A percentile compares a stretch with the other conserved stretches of the same genome.
Conservation (phyloP, 2,329 filamentous ascomycete genomes). For the Colletotrichum tabaci region DNA sequence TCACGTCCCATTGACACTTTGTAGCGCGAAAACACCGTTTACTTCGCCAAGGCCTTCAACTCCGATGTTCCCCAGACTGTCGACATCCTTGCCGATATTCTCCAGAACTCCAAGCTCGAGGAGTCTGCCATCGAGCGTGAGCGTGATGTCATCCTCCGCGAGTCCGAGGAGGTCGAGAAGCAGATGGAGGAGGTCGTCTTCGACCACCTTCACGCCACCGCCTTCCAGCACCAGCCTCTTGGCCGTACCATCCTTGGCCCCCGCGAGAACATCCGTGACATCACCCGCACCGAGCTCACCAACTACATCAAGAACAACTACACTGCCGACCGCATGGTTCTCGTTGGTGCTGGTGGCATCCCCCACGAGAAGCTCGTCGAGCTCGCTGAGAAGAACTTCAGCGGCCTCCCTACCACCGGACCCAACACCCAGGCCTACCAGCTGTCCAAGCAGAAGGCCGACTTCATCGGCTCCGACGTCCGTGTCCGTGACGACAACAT, state of each 20-base stretch:
- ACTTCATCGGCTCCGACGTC: constrained; percentile 97
- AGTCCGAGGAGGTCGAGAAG: constrained; percentile 99
- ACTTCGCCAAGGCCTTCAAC: constrained; percentile 99
- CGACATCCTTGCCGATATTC: constrained; percentile 98
- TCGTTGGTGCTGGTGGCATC: constrained; percentile 94
- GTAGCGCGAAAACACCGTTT: constrained; percentile 98
- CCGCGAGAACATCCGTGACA: constrained; percentile 97
- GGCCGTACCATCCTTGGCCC: constrained; percentile 98
- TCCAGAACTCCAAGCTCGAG: constrained; percentile 99
- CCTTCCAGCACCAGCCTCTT: constrained; percentile 95
- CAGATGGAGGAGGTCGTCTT: constrained; percentile 99
- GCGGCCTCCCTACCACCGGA: constrained; percentile 81
- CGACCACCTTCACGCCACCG: constrained; percentile 98
- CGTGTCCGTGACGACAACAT: constrained; percentile 96
- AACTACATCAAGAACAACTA: constrained; percentile 99
- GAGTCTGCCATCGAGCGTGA: constrained; percentile 93
- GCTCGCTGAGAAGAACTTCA: constrained; percentile 97
- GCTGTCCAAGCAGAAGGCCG: constrained; percentile 88
- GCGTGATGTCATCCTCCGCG: constrained; percentile 97
- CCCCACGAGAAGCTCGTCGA: constrained; percentile 95
- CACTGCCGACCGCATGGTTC: constrained; percentile 99
- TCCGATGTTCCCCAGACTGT: constrained; percentile 95
- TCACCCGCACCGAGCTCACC: constrained; percentile 89
- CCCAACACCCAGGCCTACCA: constrained; percentile 82
- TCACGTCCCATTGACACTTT: constrained; percentile 27